These are phyloP conservation scores for Chlorella sp. DNA, from an alignment of 139 green algal genomes.

Conservation along the genomic window DNA sequence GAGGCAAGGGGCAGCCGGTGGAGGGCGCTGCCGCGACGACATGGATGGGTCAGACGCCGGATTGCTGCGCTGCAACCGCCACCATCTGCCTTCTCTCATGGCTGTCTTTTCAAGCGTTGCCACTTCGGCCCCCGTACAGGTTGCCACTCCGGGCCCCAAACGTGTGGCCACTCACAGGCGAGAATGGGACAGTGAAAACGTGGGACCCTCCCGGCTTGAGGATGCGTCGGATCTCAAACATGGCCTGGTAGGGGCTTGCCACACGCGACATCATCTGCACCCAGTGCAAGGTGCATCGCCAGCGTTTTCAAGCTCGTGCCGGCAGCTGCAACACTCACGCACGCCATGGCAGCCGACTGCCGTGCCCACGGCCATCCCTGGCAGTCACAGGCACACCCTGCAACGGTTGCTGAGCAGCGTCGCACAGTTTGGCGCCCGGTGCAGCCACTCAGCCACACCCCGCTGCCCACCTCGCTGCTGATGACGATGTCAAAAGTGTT, in stretches of 20 bases:
- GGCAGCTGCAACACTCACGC: background rate
- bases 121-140: background rate
- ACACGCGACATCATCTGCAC: slow-evolving; percentile 13
- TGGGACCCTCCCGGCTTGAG: slow-evolving; percentile 28
- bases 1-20: too few relatives aligned
- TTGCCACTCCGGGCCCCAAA: background rate
- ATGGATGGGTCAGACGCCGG: background rate
- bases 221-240: slow-evolving; percentile 14
- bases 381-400: background rate
- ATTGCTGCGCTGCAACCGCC: background rate
- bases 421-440: background rate
- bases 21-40: too few relatives aligned
- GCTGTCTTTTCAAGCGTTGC: too few relatives aligned
- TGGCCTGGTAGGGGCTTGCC: slow-evolving; percentile 21
- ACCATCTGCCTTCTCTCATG: background rate
- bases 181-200: slow-evolving; percentile 28
- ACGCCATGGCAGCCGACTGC: too few relatives aligned
- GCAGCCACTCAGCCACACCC: background rate
- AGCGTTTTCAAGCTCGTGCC: background rate
- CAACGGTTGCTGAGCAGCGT: background rate
- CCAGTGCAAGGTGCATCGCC: background rate
- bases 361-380: too few relatives aligned
- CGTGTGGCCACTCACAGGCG: background rate
- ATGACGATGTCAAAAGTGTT: slow-evolving; percentile 20
- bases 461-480: slow-evolving; percentile 1